phyloP scores from a whole-genome alignment of 1,284 basidiomycete genomes.

The Papiliotrema laurentii region DNA sequence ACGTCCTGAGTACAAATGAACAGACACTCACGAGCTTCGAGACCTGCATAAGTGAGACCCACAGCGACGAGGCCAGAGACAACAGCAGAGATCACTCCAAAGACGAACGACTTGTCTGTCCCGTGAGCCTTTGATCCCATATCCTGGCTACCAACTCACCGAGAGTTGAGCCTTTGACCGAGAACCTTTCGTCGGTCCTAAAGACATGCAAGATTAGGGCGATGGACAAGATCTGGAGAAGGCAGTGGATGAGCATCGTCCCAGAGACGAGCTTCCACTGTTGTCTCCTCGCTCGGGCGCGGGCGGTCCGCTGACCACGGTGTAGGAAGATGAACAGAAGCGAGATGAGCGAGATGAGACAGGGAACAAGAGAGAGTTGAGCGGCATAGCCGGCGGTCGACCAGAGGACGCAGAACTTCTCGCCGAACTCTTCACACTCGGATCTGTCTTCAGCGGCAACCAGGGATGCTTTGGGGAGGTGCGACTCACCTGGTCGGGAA shows the following conservation, averaged over 20 bases:
- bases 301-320: slow-evolving; percentile 38
- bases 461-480: background rate
- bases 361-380: slow-evolving; percentile 45
- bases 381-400: slow-evolving; percentile 43
- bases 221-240: slow-evolving; percentile 39
- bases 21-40: slow-evolving; percentile 41
- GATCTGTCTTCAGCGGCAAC: slow-evolving; percentile 20
- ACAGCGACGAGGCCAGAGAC: slow-evolving; percentile 32
- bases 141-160: slow-evolving; percentile 18
- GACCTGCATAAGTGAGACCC: slow-evolving; percentile 42
- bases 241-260: slow-evolving; percentile 43
- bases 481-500: slow-evolving; percentile 42
- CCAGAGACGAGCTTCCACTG: slow-evolving; percentile 48
- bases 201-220: slow-evolving; percentile 43
- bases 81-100: slow-evolving; percentile 40
- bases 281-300: slow-evolving; percentile 41
- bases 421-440: slow-evolving; percentile 45
- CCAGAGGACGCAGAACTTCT: slow-evolving; percentile 45
- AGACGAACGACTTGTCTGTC: slow-evolving; percentile 42
- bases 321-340: slow-evolving; percentile 47
- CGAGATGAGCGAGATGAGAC: slow-evolving; percentile 40
- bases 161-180: slow-evolving; percentile 30
- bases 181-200: slow-evolving; percentile 42
- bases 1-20: background rate
- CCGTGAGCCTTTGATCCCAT: background rate